A percentile compares a stretch with the other conserved stretches of the same genome.
Evolutionary conservation across 1,139 yeast genomes (phyloP).

Genomic region (Kodamaea suecica): DNA sequence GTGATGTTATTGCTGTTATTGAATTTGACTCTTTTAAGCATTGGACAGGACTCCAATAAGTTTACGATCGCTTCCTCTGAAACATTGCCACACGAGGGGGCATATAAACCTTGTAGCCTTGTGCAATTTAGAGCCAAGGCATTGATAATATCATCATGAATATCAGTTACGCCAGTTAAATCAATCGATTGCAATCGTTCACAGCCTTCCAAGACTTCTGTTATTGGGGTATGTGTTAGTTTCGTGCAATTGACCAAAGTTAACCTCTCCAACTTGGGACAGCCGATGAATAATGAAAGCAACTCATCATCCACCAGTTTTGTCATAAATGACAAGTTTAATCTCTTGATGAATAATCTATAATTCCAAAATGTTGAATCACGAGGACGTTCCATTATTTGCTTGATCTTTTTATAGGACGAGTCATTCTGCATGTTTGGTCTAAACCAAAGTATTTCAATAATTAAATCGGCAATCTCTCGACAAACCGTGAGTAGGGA

Average conservation of each 20-base stretch:
- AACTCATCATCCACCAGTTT: slow-evolving; percentile 63
- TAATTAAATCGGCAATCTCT: slow-evolving; percentile 75
- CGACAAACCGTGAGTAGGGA: slow-evolving; percentile 73
- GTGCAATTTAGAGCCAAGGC: slow-evolving; percentile 73
- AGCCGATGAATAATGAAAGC: slow-evolving; percentile 54
- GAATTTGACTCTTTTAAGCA: slow-evolving; percentile 79
- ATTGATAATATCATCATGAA: slow-evolving; percentile 62
- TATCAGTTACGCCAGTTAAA: slow-evolving; percentile 74
- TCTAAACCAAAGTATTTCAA: slow-evolving; percentile 85
- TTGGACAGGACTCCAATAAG: slow-evolving; percentile 62
- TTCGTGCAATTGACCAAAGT: slow-evolving; percentile 79
- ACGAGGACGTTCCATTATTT: slow-evolving; percentile 52
- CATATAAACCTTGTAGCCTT: slow-evolving; percentile 84
- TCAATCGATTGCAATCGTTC: slow-evolving; percentile 79
- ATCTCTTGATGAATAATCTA: slow-evolving; percentile 68
- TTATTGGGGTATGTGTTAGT: slow-evolving; percentile 59
- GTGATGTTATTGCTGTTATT: slow-evolving; percentile 68
- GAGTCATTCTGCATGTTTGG: slow-evolving; percentile 67
- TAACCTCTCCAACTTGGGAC: slow-evolving; percentile 77
- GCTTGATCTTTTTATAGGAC: slow-evolving; percentile 49
- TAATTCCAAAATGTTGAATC: slow-evolving; percentile 64
- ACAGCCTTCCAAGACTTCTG: slow-evolving; percentile 62
- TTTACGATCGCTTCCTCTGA: slow-evolving; percentile 62
- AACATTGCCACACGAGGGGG: slow-evolving; percentile 75
- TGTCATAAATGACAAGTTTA: slow-evolving; percentile 77